These are phyloP conservation scores for Debaryomyces coudertii DNA, from an alignment of 1,139 yeast species.

Conservation along the genomic window DNA sequence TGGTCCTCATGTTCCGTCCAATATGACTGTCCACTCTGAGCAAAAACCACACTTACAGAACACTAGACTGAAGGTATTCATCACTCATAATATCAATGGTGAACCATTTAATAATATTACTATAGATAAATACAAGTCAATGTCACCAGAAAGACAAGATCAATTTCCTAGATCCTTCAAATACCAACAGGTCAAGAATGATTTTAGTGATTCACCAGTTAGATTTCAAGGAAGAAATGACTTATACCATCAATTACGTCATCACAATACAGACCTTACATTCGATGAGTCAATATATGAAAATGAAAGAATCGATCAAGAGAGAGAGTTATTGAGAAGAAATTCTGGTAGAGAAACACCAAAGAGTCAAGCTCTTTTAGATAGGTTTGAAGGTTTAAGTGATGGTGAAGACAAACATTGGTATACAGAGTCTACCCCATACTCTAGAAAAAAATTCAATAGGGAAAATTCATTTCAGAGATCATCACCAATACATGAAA, in stretches of 20 bases:
- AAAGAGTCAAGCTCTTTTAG: not conserved
- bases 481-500: constrained; percentile 7
- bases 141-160: constrained; percentile 4
- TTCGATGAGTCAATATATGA: constrained; percentile 1
- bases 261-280: not conserved
- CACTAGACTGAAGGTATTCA: constrained; percentile 45
- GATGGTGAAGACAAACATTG: constrained; percentile 19
- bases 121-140: constrained; percentile 12
- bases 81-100: constrained; percentile 52
- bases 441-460: constrained; percentile 3
- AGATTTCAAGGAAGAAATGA: not conserved
- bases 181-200: constrained; percentile 4
- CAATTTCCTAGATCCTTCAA: constrained; percentile 8
- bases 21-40: constrained; percentile 36
- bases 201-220: constrained; percentile 7
- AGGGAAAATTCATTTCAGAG: not conserved
- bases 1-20: constrained; percentile 30
- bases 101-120: constrained; percentile 23
- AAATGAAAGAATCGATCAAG: not conserved
- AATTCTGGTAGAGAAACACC: constrained; percentile 4
- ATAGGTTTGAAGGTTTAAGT: constrained; percentile 6
- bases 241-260: constrained; percentile 2
- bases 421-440: constrained; percentile 32
- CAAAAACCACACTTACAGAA: constrained; percentile 31
- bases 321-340: constrained; percentile 1